Conservation (phyloP, 2,329 filamentous ascomycete species). For the Cytospora piceae region DNA sequence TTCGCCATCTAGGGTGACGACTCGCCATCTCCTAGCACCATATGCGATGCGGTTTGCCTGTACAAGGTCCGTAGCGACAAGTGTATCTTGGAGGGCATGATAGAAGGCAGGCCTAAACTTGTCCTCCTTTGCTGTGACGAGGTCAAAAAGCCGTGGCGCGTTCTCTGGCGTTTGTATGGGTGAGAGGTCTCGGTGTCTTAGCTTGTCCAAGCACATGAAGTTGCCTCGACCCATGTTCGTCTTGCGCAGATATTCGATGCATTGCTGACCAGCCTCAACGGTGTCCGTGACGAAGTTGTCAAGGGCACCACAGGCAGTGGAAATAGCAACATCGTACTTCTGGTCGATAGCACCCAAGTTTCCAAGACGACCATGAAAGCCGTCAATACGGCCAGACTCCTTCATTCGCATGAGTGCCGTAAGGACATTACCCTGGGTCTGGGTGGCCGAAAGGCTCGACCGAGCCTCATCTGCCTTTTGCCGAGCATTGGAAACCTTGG, state of each 20-base stretch:
- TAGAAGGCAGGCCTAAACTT: conserved; percentile 91
- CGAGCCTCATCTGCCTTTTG: conserved; percentile 97
- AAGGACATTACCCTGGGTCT: conserved; percentile 91
- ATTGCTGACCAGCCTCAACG: conserved; percentile 94
- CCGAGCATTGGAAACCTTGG: conserved; percentile 84
- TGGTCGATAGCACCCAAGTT: conserved; percentile 93
- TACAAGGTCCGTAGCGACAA: conserved; percentile 90
- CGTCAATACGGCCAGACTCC: conserved; percentile 94
- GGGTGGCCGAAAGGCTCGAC: conserved; percentile 84
- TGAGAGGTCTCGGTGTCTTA: conserved; percentile 77
- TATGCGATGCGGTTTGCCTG: conserved; percentile 98
- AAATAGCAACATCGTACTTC: conserved; percentile 97
- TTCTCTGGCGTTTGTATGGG: conserved; percentile 87
- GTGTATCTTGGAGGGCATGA: conserved; percentile 90
- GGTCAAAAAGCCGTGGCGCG: conserved; percentile 88
- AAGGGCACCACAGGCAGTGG: conserved; percentile 86
- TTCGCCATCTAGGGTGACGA: conserved; percentile 93
- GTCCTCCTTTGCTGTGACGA: conserved; percentile 86
- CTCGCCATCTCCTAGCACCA: conserved; percentile 89
- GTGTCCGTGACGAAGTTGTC: conserved; percentile 98
- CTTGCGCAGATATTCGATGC: conserved; percentile 95
- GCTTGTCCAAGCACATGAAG: conserved; percentile 92
- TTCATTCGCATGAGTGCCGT: conserved; percentile 91
- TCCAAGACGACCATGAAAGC: conserved; percentile 92
- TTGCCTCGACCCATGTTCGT: conserved; percentile 96